phyloP scores from a whole-genome alignment of 2,329 filamentous ascomycete genomes.

The Venturia carpophila region DNA sequence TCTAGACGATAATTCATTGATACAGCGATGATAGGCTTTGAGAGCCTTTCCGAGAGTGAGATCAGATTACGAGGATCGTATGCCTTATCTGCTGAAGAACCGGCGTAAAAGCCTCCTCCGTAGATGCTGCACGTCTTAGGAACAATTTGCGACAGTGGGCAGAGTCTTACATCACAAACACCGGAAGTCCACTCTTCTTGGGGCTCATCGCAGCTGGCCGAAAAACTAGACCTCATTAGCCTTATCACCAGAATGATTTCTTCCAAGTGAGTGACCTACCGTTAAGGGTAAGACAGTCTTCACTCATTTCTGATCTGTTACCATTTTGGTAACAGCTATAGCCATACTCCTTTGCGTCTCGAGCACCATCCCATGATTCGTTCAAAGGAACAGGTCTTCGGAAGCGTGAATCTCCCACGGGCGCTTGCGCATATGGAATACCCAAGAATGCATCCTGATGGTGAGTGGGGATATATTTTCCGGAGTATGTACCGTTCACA shows the following conservation, averaged over 20 bases:
- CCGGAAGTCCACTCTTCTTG: background rate
- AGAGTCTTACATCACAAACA: constrained; percentile 6
- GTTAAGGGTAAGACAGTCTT: constrained; percentile 6
- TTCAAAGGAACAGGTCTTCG: constrained; percentile 44
- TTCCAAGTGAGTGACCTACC: background rate
- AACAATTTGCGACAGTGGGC: background rate
- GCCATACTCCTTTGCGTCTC: constrained; percentile 6
- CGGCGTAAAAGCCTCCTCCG: constrained; percentile 9
- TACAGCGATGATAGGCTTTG: constrained; percentile 39
- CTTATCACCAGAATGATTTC: background rate
- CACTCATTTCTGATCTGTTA: constrained; percentile 1
- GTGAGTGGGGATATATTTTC: constrained; percentile 33
- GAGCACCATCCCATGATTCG: constrained; percentile 33
- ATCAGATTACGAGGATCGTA: constrained; percentile 8
- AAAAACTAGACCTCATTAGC: background rate
- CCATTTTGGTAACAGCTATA: background rate
- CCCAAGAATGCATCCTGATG: constrained; percentile 43
- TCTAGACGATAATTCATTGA: constrained; percentile 48
- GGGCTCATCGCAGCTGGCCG: background rate
- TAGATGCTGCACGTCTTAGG: constrained; percentile 6
- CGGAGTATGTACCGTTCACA: constrained; percentile 36
- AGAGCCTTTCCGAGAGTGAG: background rate
- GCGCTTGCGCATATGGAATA: constrained; percentile 51
- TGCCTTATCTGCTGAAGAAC: background rate
- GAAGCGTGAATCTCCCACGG: constrained; percentile 47